A percentile compares a stretch with the other conserved stretches of the same genome.
Evolutionary conservation across 768 basidiomycete genomes (phyloP).

Genomic region (Lactarius pseudohatsudake): DNA sequence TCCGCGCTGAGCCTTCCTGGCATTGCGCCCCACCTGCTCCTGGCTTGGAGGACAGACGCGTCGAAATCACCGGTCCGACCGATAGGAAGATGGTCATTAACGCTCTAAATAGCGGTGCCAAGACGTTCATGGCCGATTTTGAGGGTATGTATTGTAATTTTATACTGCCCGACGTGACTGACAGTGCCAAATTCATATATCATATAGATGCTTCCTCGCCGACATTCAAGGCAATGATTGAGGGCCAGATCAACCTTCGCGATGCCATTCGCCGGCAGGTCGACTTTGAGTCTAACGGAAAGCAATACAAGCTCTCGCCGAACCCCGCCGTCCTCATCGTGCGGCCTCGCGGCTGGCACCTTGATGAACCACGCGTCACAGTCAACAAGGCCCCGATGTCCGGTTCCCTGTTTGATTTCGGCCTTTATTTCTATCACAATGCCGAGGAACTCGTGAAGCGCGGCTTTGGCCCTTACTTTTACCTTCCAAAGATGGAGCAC

Average conservation of each 20-base stretch:
- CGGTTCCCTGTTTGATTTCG: constrained; percentile 95
- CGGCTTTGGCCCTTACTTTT: constrained; percentile 93
- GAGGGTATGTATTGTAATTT: constrained; percentile 62
- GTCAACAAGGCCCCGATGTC: constrained; percentile 89
- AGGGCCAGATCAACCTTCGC: constrained; percentile 90
- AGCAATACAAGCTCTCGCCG: constrained; percentile 85
- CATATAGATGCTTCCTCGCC: constrained; percentile 84
- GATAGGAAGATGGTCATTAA: constrained; percentile 99
- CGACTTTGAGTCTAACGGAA: constrained; percentile 85
- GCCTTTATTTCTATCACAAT: constrained; percentile 96
- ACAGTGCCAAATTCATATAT: constrained; percentile 34
- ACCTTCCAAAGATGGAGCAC: constrained; percentile 99
- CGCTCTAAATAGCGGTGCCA: constrained; percentile 90
- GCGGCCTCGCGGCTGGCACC: constrained; percentile 97
- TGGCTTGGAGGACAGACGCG: constrained; percentile 90
- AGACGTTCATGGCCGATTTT: constrained; percentile 99
- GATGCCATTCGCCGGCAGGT: constrained; percentile 89
- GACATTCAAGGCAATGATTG: constrained; percentile 89
- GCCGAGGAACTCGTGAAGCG: constrained; percentile 86
- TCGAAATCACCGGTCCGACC: constrained; percentile 98
- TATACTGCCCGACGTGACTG: constrained; percentile 22
- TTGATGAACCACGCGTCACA: constrained; percentile 89
- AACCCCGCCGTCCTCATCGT: constrained; percentile 91
- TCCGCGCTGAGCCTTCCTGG: constrained; percentile 90
- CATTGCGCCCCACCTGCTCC: constrained; percentile 87